Conservation (phyloP, 805 yeast species). For the Kazachstania martiniae region DNA sequence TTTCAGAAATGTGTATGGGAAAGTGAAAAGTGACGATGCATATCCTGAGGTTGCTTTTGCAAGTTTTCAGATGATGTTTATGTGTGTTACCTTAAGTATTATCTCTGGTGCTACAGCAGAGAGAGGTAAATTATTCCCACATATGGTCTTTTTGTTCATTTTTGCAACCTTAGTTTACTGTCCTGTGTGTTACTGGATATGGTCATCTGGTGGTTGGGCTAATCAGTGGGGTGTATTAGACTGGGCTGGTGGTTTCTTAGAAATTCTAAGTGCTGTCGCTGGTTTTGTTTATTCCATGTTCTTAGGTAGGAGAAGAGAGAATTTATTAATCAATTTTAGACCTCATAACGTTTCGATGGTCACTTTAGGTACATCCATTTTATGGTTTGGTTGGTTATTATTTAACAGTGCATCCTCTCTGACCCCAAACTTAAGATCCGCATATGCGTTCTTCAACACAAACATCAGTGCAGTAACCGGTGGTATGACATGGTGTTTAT, state of each 20-base stretch:
- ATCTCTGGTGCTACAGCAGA: conserved; percentile 89
- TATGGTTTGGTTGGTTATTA: conserved; percentile 95
- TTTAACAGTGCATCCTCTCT: conserved; percentile 88
- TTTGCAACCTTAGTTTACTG: conserved; percentile 92
- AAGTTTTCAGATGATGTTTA: conserved; percentile 80
- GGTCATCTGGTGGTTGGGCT: conserved; percentile 95
- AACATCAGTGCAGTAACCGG: conserved; percentile 85
- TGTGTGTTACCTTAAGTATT: conserved; percentile 86
- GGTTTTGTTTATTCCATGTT: conserved; percentile 81
- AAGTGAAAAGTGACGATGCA: conserved; percentile 16
- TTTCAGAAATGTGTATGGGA: conserved; percentile 54
- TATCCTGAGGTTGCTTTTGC: conserved; percentile 85
- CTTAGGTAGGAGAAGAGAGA: conserved; percentile 68
- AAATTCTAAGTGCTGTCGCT: conserved; percentile 80
- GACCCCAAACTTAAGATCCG: conserved; percentile 72
- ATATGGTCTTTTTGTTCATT: conserved; percentile 66
- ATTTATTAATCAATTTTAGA: conserved; percentile 70
- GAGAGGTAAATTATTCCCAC: conserved; percentile 81
- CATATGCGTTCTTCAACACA: conserved; percentile 86
- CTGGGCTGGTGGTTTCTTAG: conserved; percentile 97
- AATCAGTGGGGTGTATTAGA: conserved; percentile 84
- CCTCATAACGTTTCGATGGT: conserved; percentile 93
- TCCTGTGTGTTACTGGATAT: conserved; percentile 92
- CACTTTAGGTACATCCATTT: conserved; percentile 73
- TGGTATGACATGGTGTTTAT: conserved; percentile 81